phyloP scores from a whole-genome alignment of 179 eudicot species.

The Heliamphora pulchella region DNA sequence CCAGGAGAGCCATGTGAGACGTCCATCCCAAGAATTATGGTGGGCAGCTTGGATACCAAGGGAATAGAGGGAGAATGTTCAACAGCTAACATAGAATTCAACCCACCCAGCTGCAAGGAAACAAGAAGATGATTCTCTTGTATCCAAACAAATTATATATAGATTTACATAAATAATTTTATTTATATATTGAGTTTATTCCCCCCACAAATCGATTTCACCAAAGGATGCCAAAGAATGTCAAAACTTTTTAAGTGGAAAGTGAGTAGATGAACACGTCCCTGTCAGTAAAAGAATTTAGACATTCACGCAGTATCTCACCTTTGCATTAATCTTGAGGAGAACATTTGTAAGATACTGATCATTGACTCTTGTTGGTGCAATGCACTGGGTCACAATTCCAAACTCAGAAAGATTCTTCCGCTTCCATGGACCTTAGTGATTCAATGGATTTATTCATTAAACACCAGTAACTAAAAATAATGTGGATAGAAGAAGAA shows the following conservation, averaged over 20 bases:
- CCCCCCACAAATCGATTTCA: no score
- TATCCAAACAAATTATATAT: no score
- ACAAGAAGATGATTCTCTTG: no score
- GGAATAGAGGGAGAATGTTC: conserved; percentile 59
- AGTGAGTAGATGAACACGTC: no score
- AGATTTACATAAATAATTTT: no score
- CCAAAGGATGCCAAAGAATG: not conserved
- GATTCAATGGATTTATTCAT: conserved; percentile 3
- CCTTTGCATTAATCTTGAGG: conserved; percentile 82
- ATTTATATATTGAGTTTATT: no score
- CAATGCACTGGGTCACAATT: conserved; percentile 72
- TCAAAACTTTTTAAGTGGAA: no score
- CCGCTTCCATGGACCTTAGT: conserved; percentile 73
- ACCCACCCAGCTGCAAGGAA: conserved; percentile 66
- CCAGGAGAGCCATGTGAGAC: conserved; percentile 91
- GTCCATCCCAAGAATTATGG: conserved; percentile 88
- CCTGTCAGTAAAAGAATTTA: not conserved
- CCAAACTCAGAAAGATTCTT: conserved; percentile 61
- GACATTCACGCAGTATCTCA: conserved; percentile 13
- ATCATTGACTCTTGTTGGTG: conserved; percentile 67
- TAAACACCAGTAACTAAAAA: not conserved
- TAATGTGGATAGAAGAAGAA: not conserved
- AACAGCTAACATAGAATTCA: conserved; percentile 56
- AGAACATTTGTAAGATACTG: conserved; percentile 71
- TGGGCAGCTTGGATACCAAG: conserved; percentile 57